Percentiles rank a stretch among this genome's conserved stretches.
phyloP scores from a whole-genome alignment of 768 basidiomycete genomes.

The Astraeus odoratus region DNA sequence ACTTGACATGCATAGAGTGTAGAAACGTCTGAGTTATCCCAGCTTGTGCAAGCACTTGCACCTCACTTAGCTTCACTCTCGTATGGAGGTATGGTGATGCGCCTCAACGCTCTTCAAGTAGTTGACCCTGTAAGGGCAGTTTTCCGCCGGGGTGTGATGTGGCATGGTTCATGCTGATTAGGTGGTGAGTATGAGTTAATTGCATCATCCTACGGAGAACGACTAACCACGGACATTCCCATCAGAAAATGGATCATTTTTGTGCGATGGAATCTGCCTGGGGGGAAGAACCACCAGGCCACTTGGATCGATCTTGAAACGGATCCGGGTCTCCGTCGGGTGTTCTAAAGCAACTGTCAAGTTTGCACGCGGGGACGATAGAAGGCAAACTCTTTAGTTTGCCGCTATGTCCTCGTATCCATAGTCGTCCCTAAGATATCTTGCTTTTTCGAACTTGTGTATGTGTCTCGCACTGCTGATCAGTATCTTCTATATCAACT shows the following conservation, averaged over 20 bases:
- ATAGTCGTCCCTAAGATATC: constrained; percentile 79
- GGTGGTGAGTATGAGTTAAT: background rate
- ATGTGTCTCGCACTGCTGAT: constrained; percentile 52
- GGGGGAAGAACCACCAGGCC: constrained; percentile 85
- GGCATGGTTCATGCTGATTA: constrained; percentile 81
- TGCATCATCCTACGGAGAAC: background rate
- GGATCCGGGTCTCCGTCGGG: constrained; percentile 70
- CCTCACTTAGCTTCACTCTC: too few species aligned
- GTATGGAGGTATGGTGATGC: constrained; percentile 8
- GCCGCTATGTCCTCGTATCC: constrained; percentile 94
- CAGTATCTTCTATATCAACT: background rate
- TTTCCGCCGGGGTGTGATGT: constrained; percentile 74
- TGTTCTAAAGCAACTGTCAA: constrained; percentile 38
- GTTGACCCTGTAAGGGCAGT: constrained; percentile 51
- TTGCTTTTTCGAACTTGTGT: constrained; percentile 95
- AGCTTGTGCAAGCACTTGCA: too few species aligned
- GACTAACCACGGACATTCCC: constrained; percentile 73
- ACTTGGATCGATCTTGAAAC: constrained; percentile 65
- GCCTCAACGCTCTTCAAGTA: constrained; percentile 52
- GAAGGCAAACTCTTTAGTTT: too few species aligned
- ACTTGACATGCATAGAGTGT: too few species aligned
- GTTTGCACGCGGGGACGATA: background rate
- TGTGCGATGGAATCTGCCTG: constrained; percentile 94
- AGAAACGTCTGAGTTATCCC: too few species aligned
- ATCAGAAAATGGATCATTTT: constrained; percentile 77